Evolutionary conservation across 163 green algal species (phyloP), one percentile per base, ranked within the genome.

Genomic region (Chloromonas sp.): DNA sequence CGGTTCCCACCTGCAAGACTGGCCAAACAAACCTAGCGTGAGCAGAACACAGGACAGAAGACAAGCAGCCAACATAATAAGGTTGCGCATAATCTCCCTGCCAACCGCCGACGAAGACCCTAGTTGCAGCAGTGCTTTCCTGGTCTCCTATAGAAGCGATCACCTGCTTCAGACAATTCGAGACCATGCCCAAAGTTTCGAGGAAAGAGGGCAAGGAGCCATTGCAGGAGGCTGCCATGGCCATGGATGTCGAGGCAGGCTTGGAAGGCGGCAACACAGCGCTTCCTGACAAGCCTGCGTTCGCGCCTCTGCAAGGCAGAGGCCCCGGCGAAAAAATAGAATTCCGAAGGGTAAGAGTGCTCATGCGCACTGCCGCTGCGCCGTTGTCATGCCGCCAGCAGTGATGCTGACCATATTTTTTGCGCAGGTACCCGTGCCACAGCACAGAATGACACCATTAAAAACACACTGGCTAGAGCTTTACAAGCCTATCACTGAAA

Each of bases 391-490:
- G 36, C 36, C 36, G 36, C 36, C 36, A 36, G 36, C 5, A 74
- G 66, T 15, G 66, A 74, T 15, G 66, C 66, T 74, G 66, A 74
- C 66, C 5, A 11, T 74, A 5, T 11, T 74, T 11, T 11, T 74
- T 74, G 66, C 66, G 66, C 92, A 96, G 90, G 87, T 98, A 14
- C 91, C 95, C 3, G 97, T 99, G 36, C 97, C 97, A 0, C 89
- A 97, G 89, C 93, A 99, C 86, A 87, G 97, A 15, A 96, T 99
- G 92, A 99, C 97, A 11, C 97, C 97, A 5, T 87, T 99, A 57
- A 99, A 99, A 78, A 97, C 95, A 15, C 90, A 88, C 58, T 99
- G 97, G 97, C 94, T 99, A 90, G 87, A 95, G 60, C 91, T 99
- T 0, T 99, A 98, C 87, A 95, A 96, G 82, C 97, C 97, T 2